Base-by-base conservation (phyloP, 2,329 filamentous ascomycete genomes). In the Bipolaris sorokiniana region DNA sequence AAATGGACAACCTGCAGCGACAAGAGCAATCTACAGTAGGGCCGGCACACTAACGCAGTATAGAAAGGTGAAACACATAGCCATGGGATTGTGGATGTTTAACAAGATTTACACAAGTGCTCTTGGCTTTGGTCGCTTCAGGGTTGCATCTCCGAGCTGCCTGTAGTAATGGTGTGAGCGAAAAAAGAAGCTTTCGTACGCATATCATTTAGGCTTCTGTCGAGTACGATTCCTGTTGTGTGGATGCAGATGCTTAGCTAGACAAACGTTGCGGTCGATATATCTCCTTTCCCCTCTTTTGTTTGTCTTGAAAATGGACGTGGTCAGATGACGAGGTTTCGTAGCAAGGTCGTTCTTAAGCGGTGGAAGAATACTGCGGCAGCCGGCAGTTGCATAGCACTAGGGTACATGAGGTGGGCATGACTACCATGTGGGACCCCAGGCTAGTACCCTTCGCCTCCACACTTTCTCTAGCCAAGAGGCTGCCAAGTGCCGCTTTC, bases 331-430 rank as follows among this genome's bases (percentile, higher is more conserved):
- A 93, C 97, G 48, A 94, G 97, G 77, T 94, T 95, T 54, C 98
- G 98, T 80, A 98, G 98, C 93, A 97, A 98, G 80, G 97, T 98
- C 76, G 93, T 94, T 10, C 85, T 99, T 34, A 94, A 98, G 78
- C 95, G 96, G 80, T 96, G 92, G 16, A 88, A 91, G 64, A 95
- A 99, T 51, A 20, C 20, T 26, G 37, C 28, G 37, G 31, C 23
- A n/a, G 23, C 33, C 11, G 36, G 51, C 45, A 18, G 20, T 41
- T 10, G 18, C n/a, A 38, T 45, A 40, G 31, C 20, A 50, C 36
- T 44, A 48, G 40, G 52, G 47, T 42, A 49, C 28, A 31, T 31
- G 28, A 23, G 22, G 46, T 40, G 38, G 22, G 18, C 41, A 16
- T 44, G 49, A 22, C 40, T 23, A 37, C 31, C 47, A 42, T 41